phyloP scores from a whole-genome alignment of 352 stramenopile genomes.

The Phytopythium vexans region DNA sequence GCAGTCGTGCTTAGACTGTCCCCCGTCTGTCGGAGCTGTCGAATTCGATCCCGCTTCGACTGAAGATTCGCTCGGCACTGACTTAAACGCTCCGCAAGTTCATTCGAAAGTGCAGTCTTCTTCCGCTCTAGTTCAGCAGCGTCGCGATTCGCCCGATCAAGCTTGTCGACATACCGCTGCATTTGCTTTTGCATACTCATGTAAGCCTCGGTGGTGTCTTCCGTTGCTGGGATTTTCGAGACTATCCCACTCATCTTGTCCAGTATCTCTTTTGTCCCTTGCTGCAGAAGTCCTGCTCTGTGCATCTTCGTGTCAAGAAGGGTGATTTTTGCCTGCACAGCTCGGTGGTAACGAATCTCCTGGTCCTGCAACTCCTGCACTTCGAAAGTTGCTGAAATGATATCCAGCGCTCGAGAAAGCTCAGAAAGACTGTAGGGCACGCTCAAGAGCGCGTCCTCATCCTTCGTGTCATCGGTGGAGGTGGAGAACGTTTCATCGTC shows the following conservation, averaged over 20 bases:
- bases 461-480: conserved; percentile 23
- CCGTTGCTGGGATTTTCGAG: too few relatives aligned
- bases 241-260: conserved; percentile 28
- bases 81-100: conserved; percentile 13
- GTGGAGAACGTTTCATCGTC: conserved; percentile 36
- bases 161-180: conserved; percentile 19
- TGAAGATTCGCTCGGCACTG: conserved; percentile 35
- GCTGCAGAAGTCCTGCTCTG: conserved; percentile 28
- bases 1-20: conserved; percentile 9
- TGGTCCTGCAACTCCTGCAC: conserved; percentile 35
- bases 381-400: conserved; percentile 51
- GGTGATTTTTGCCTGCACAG: conserved; percentile 20
- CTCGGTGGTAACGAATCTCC: conserved; percentile 14
- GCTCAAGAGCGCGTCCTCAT: conserved; percentile 14
- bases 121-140: conserved; percentile 20
- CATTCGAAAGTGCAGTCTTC: conserved; percentile 6
- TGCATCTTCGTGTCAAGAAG: conserved; percentile 30
- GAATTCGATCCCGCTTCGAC: conserved; percentile 28
- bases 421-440: conserved; percentile 32
- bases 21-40: conserved; percentile 33
- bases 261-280: conserved; percentile 27
- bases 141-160: conserved; percentile 28
- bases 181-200: conserved; percentile 14
- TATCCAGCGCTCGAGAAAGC: conserved; percentile 43
- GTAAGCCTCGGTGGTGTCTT: too few relatives aligned